These are phyloP conservation scores for Lactarius quietus DNA, from an alignment of 768 basidiomycete genomes.

Conservation along the genomic window DNA sequence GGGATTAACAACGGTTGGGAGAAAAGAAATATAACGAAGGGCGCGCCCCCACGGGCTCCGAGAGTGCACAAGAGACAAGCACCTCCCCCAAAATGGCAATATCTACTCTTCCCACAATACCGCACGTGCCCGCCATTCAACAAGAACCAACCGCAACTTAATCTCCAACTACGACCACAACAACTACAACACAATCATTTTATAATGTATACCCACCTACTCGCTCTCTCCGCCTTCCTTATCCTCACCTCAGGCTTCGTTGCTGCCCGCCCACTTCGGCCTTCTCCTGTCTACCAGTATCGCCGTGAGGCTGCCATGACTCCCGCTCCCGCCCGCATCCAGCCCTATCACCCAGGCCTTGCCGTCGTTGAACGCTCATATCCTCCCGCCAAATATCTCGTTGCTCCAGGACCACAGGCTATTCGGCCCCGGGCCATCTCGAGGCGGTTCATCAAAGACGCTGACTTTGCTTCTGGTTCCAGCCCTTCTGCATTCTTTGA, in stretches of 20 bases:
- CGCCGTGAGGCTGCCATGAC: not conserved
- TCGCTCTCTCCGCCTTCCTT: slow-evolving; percentile 2
- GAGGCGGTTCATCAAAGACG: slow-evolving; percentile 13
- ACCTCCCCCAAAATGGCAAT: not conserved
- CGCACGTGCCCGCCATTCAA: not conserved
- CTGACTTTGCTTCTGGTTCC: slow-evolving; percentile 12
- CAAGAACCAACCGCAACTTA: not conserved
- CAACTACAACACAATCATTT: not conserved
- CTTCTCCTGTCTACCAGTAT: not conserved
- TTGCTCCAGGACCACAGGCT: not conserved
- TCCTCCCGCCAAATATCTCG: not conserved
- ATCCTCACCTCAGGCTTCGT: not conserved
- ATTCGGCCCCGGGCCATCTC: not conserved
- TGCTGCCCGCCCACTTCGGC: not conserved
- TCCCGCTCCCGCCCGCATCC: not conserved
- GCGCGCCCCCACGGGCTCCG: not conserved
- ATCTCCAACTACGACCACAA: not conserved
- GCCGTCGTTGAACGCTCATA: not conserved
- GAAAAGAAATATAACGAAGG: not conserved
- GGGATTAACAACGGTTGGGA: not conserved
- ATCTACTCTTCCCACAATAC: not conserved
- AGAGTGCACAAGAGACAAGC: slow-evolving; percentile 16
- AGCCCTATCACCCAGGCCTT: slow-evolving; percentile 3
- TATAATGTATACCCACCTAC: not conserved
- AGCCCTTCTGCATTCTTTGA: not conserved